Percentiles rank a stretch among this genome's conserved stretches.
Conservation (phyloP, 2,329 filamentous ascomycete species). For the Pseudocercospora vitis region DNA sequence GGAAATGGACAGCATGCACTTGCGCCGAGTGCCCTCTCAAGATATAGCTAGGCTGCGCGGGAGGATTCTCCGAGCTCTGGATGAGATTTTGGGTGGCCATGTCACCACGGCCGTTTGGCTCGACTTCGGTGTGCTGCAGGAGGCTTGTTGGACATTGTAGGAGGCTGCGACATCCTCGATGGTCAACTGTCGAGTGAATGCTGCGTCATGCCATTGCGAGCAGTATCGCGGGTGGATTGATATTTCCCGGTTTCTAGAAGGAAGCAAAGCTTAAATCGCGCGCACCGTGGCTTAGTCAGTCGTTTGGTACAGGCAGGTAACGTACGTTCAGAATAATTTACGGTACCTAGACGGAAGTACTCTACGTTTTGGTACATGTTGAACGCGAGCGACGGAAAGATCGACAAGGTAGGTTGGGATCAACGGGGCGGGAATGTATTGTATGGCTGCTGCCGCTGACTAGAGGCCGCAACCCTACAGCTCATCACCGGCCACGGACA, state of each 20-base stretch:
- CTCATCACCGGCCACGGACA: no score
- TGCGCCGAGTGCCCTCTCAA: constrained; percentile 82
- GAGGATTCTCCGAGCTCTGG: constrained; percentile 38
- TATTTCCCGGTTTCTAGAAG: constrained; percentile 3
- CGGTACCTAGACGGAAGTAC: no score
- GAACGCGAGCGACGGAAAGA: no score
- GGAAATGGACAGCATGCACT: constrained; percentile 74
- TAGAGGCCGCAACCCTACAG: no score
- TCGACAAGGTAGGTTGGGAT: no score
- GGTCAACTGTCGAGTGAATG: background rate
- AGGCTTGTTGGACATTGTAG: background rate
- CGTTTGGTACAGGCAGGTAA: no score
- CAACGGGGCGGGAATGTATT: no score
- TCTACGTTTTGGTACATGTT: no score
- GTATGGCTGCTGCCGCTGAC: no score
- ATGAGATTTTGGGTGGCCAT: constrained; percentile 17
- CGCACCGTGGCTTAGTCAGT: no score
- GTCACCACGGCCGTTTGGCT: background rate
- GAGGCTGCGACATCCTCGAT: background rate
- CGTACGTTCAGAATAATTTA: no score
- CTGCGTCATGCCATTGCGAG: background rate
- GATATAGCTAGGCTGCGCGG: constrained; percentile 64
- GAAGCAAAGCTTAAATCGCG: background rate
- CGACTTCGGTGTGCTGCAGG: no score
- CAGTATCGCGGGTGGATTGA: background rate